These are phyloP conservation scores for Pseudocercospora musae DNA, from an alignment of 2,329 filamentous ascomycete genomes.

Conservation along the genomic window DNA sequence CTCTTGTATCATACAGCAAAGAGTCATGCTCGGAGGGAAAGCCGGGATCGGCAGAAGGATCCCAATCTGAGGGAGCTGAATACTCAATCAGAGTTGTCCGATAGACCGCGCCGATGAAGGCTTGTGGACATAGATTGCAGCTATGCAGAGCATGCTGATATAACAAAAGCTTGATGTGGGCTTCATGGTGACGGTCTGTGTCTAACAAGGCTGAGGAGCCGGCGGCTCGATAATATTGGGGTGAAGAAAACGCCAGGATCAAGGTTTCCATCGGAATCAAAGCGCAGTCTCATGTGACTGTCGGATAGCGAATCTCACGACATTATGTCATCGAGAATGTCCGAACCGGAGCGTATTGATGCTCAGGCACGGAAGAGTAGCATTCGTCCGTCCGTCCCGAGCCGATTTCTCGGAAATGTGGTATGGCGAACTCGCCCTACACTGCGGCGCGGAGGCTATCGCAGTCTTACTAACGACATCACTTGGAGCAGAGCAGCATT, in stretches of 20 bases:
- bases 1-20: not conserved
- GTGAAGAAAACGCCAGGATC: too few relatives aligned
- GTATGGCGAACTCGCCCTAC: not conserved
- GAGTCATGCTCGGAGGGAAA: not conserved
- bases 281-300: too few relatives aligned
- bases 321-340: not conserved
- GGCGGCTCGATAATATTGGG: too few relatives aligned
- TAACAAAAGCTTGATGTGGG: not conserved
- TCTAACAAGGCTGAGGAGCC: not conserved
- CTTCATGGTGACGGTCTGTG: not conserved
- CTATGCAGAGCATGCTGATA: not conserved
- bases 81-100: not conserved
- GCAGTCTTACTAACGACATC: not conserved
- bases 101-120: constrained; percentile 5
- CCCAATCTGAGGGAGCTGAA: not conserved
- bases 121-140: not conserved
- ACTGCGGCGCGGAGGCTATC: not conserved
- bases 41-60: not conserved
- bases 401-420: not conserved
- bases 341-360: not conserved
- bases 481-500: too few relatives aligned
- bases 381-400: not conserved
- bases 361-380: not conserved
- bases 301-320: too few relatives aligned
- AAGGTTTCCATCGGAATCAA: too few relatives aligned